These are phyloP conservation scores for Ramaria sp. DNA, from an alignment of 768 basidiomycete species.

Conservation along the genomic window DNA sequence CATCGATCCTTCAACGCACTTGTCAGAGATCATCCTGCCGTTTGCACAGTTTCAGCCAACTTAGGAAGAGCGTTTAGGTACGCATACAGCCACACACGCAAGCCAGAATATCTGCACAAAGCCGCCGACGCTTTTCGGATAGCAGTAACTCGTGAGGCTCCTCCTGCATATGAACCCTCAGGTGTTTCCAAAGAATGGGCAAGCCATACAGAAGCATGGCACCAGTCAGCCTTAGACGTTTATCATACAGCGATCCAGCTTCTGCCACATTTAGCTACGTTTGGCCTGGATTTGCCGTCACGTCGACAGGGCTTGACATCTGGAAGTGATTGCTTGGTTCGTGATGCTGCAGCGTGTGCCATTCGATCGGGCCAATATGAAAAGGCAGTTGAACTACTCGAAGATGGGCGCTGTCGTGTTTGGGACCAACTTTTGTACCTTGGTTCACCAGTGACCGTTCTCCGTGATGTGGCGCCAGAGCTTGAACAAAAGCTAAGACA, in stretches of 20 bases:
- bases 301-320: slow-evolving; percentile 16
- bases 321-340: slow-evolving; percentile 16
- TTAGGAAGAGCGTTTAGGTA: background rate
- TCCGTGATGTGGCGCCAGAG: no score
- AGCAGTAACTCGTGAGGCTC: background rate
- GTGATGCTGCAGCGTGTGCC: no score
- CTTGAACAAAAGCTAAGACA: slow-evolving; percentile 16
- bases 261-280: slow-evolving; percentile 12
- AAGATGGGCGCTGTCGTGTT: slow-evolving; percentile 23
- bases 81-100: background rate
- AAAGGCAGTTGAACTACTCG: no score
- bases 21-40: background rate
- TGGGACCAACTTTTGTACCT: slow-evolving; percentile 21
- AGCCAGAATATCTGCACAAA: background rate
- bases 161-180: no score
- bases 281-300: slow-evolving; percentile 13
- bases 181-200: background rate
- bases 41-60: background rate
- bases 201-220: slow-evolving; percentile 9
- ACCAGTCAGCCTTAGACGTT: slow-evolving; percentile 20
- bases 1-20: background rate
- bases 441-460: slow-evolving; percentile 13
- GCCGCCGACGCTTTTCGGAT: background rate
- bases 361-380: no score
- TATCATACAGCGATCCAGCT: slow-evolving; percentile 19